Conservation (phyloP, 176 grass and related monocot species). For the Areca catechu region DNA sequence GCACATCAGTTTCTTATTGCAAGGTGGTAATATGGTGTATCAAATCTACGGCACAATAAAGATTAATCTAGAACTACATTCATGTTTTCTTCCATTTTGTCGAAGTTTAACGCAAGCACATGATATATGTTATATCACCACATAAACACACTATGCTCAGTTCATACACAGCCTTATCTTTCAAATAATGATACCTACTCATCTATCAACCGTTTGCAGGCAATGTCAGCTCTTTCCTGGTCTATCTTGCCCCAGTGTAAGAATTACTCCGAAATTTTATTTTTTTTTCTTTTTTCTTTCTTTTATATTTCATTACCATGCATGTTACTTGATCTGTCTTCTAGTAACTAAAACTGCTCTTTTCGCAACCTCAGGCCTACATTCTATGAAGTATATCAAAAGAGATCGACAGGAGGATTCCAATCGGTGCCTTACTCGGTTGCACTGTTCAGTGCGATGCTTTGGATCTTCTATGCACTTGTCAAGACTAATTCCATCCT, state of each 20-base stretch:
- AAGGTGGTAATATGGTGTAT: too few relatives aligned
- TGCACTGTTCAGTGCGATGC: slow-evolving; percentile 74
- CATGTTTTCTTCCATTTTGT: too few relatives aligned
- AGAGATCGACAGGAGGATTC: slow-evolving; percentile 75
- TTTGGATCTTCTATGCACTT: slow-evolving; percentile 80
- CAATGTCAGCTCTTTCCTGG: slow-evolving; percentile 78
- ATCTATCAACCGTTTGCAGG: slow-evolving; percentile 26
- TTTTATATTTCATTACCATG: neutral
- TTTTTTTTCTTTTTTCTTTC: neutral
- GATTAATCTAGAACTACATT: too few relatives aligned
- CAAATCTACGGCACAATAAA: too few relatives aligned
- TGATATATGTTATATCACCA: too few relatives aligned
- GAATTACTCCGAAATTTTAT: neutral
- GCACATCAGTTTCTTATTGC: too few relatives aligned
- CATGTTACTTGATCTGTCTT: neutral
- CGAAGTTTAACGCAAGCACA: too few relatives aligned
- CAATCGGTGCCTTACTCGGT: slow-evolving; percentile 78
- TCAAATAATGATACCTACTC: too few relatives aligned
- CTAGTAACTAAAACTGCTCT: neutral
- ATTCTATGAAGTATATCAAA: slow-evolving; percentile 49
- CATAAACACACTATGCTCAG: too few relatives aligned
- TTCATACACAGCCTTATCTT: too few relatives aligned
- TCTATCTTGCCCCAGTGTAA: slow-evolving; percentile 75
- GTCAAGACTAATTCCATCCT: slow-evolving; percentile 60
- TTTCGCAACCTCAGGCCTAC: slow-evolving; percentile 33